Evolutionary conservation across 139 green algal species (phyloP).

Genomic region (Chlorella sp.): DNA sequence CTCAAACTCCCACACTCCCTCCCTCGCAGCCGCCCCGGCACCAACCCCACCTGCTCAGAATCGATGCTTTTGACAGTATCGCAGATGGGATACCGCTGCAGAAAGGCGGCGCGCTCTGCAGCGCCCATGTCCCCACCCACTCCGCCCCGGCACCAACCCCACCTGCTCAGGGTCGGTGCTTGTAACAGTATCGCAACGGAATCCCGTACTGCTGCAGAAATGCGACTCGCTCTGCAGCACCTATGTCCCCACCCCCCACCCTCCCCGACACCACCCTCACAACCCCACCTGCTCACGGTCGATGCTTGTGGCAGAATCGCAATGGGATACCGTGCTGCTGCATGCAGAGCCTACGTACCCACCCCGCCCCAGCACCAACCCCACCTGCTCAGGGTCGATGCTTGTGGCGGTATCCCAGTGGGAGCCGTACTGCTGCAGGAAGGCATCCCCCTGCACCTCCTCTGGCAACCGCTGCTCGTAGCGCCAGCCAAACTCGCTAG

Average conservation of each 20-base stretch:
- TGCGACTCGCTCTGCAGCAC: no score
- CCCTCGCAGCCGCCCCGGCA: neutral
- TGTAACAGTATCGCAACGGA: slow-evolving; percentile 82
- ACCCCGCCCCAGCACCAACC: neutral
- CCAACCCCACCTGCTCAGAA: no score
- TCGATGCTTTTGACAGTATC: neutral
- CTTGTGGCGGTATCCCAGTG: slow-evolving; percentile 81
- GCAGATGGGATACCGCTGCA: slow-evolving; percentile 65
- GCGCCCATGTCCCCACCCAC: slow-evolving; percentile 35
- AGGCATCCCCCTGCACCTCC: slow-evolving; percentile 70
- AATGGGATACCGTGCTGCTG: slow-evolving; percentile 65
- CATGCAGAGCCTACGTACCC: slow-evolving; percentile 60
- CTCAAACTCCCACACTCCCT: no score
- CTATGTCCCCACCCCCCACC: no score
- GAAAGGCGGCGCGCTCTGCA: slow-evolving; percentile 87
- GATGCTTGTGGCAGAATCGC: neutral
- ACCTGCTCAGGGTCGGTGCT: no score
- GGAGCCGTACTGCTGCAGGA: slow-evolving; percentile 65
- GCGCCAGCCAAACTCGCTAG: slow-evolving; percentile 58
- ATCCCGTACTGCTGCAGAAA: no score
- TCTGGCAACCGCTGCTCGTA: slow-evolving; percentile 72
- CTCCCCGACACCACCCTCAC: no score
- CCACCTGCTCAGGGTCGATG: slow-evolving; percentile 48
- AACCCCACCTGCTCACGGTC: neutral
- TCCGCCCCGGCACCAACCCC: no score